Evolutionary conservation across 2,329 filamentous ascomycete species (phyloP).

Genomic region (Lizonia empirigonia): DNA sequence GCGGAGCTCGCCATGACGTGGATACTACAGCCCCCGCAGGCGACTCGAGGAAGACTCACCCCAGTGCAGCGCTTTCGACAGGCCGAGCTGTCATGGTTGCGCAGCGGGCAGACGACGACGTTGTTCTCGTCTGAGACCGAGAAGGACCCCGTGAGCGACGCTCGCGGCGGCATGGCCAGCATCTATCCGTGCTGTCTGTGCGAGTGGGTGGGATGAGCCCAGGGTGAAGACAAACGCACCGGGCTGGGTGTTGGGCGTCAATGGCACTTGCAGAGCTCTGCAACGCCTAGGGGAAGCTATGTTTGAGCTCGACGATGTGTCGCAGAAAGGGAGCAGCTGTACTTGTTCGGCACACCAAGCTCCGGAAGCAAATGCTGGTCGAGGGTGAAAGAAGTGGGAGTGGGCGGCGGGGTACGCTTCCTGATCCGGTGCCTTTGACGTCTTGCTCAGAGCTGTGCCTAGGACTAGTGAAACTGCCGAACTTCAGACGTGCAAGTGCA

Average conservation of each 20-base stretch:
- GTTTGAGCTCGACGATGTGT: conserved; percentile 11
- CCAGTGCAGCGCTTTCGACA: conserved; percentile 98
- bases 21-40: conserved; percentile 9
- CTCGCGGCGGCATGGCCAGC: conserved; percentile 82
- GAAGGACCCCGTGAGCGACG: conserved; percentile 86
- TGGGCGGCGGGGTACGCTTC: conserved; percentile 12
- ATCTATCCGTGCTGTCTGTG: conserved; percentile 39
- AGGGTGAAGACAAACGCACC: background rate
- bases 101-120: conserved; percentile 94
- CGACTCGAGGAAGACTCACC: conserved; percentile 67
- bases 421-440: conserved; percentile 18
- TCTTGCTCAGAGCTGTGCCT: conserved; percentile 18
- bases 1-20: conserved; percentile 30
- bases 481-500: conserved; percentile 16
- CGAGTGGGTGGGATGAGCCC: conserved; percentile 8
- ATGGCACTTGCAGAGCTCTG: conserved; percentile 18
- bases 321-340: conserved; percentile 10
- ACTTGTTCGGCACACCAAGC: conserved; percentile 16
- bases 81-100: conserved; percentile 93
- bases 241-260: conserved; percentile 12
- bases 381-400: conserved; percentile 16
- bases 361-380: conserved; percentile 16
- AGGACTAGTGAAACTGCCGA: conserved; percentile 17
- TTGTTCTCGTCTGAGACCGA: conserved; percentile 91
- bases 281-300: conserved; percentile 10